Evolutionary conservation across 345 rosid species (phyloP), one percentile per base, ranked within the genome.

Genomic region (Stellera chamaejasme): DNA sequence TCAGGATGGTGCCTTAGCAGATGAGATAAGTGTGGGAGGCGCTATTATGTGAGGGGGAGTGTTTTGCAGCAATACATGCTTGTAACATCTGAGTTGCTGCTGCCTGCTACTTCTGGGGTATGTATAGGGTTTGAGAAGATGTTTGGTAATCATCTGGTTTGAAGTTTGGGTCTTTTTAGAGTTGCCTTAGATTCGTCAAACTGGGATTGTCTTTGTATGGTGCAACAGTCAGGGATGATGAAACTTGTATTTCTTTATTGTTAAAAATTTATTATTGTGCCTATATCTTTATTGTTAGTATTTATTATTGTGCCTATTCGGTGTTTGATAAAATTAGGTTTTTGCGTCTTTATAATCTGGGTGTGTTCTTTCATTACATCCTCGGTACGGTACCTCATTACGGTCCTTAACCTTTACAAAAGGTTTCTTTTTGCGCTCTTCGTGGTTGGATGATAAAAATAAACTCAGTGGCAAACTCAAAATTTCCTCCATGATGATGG

Each of bases 1-100:
- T 16, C 52, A 82, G 88, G 77, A 64, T 50, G 71, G 56, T 45
- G 67, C 64, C 23, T 48, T 68, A 26, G 43, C 11, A 26, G 73
- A 71, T 60, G 81, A 64, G 48, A 28, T 55, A 32, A 55, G 61
- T 59, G 11, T 52, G 64, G 52, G 48, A 7, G 73, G 60, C 68
- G 71, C 50, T 55, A 54, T 27, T 19, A 19, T 19, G 23, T 19
- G 1, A 19, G 25, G 44, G 53, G 27, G n/a, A 32, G 45, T 11
- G 36, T 45, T 13, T 26, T 52, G 64, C 58, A 23, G 54, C 51
- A 44, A 48, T 59, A 36, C 47, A 58, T 45, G 63, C 56, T n/a
- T 50, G 43, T 45, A 10, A 39, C 47, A 43, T 48, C 5, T 59
- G 39, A 64, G 57, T 12, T 50, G 63, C 55, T 66, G 66, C 64